Evolutionary conservation across 2,329 filamentous ascomycete species (phyloP).

Genomic region (Arthrobotrys conoides): DNA sequence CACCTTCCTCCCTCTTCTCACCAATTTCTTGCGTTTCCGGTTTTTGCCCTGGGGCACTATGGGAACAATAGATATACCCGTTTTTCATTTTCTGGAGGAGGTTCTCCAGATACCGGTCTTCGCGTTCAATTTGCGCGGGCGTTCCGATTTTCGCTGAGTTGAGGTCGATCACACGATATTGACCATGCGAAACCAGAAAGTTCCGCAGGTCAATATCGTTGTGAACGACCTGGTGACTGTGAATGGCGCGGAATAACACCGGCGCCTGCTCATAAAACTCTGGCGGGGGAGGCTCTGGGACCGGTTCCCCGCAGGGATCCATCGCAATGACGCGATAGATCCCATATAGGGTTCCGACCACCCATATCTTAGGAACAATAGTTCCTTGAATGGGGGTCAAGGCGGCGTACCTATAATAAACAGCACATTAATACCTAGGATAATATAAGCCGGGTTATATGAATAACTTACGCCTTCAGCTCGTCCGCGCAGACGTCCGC

Average conservation of each 20-base stretch:
- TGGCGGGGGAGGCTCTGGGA: conserved; percentile 32
- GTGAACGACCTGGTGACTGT: conserved; percentile 18
- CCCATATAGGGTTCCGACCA: conserved; percentile 41
- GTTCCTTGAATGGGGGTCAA: conserved; percentile 34
- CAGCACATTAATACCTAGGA: background rate
- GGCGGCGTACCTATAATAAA: conserved; percentile 25
- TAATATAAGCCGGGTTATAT: too few relatives aligned
- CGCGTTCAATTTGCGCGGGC: background rate
- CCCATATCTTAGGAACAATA: conserved; percentile 32
- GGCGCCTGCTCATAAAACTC: conserved; percentile 46
- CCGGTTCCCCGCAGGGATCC: conserved; percentile 27
- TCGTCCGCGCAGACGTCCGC: conserved; percentile 24
- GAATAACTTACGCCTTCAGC: conserved; percentile 33
- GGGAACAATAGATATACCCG: conserved; percentile 28
- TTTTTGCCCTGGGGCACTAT: background rate
- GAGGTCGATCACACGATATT: conserved; percentile 47
- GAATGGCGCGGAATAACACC: conserved; percentile 21
- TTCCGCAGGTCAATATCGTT: conserved; percentile 44
- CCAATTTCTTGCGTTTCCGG: too few relatives aligned
- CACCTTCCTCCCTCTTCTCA: background rate
- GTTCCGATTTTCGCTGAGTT: conserved; percentile 35
- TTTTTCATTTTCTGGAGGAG: conserved; percentile 29
- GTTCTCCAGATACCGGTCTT: background rate
- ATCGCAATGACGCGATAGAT: conserved; percentile 42
- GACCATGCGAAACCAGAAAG: conserved; percentile 36